These are phyloP conservation scores for Crepidotus variabilis DNA, from an alignment of 768 basidiomycete species.

Conservation along the genomic window DNA sequence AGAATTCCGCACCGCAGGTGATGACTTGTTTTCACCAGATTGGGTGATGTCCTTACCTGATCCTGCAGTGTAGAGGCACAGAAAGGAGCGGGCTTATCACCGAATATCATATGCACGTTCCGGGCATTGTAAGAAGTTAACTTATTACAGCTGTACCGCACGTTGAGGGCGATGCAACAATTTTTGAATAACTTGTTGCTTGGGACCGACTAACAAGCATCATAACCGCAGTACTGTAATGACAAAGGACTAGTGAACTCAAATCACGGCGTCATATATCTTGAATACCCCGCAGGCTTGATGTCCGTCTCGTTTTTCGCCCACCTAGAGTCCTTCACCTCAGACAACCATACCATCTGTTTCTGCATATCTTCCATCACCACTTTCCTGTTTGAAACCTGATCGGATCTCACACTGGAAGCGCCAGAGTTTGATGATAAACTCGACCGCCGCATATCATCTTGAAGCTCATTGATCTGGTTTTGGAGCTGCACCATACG, in stretches of 20 bases:
- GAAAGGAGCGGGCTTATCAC: too few relatives aligned
- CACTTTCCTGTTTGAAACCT: neutral
- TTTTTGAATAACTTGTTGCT: too few relatives aligned
- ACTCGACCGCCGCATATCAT: neutral
- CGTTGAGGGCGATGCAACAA: too few relatives aligned
- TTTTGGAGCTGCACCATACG: neutral
- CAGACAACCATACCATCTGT: conserved; percentile 4
- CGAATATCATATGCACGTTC: too few relatives aligned
- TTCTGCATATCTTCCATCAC: conserved; percentile 3
- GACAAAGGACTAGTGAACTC: neutral
- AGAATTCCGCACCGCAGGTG: too few relatives aligned
- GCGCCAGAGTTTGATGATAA: neutral
- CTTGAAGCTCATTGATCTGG: neutral
- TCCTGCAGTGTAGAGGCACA: too few relatives aligned
- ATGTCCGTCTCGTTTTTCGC: conserved; percentile 4
- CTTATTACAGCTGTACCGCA: too few relatives aligned
- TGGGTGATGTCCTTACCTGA: too few relatives aligned
- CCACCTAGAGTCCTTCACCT: conserved; percentile 4
- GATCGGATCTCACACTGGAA: neutral
- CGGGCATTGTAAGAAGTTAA: too few relatives aligned
- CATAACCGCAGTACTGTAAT: too few relatives aligned
- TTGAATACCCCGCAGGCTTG: conserved; percentile 1
- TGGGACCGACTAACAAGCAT: too few relatives aligned
- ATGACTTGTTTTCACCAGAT: too few relatives aligned
- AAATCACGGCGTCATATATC: conserved; percentile 1